Conservation (phyloP, 164 flowering plant genomes). For the Houttuynia cordata region DNA sequence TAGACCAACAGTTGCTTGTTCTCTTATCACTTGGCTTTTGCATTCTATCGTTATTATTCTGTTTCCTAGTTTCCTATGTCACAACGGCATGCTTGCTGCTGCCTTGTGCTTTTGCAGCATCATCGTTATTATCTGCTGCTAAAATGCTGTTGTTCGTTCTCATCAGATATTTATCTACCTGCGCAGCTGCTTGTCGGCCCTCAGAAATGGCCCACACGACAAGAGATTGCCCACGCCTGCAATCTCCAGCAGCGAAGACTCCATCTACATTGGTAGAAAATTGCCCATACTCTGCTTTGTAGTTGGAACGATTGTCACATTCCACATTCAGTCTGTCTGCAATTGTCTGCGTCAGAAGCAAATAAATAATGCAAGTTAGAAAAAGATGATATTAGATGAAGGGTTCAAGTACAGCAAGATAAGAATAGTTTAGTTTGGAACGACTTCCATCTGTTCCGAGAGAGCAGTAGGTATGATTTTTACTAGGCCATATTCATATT, state of each 20-base stretch:
- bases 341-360: slow-evolving; percentile 32
- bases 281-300: slow-evolving; percentile 88
- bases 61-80: slow-evolving; percentile 9
- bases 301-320: slow-evolving; percentile 67
- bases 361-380: neutral
- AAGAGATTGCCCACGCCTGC: slow-evolving; percentile 91
- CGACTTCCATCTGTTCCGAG: no score
- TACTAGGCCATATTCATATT: no score
- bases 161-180: slow-evolving; percentile 64
- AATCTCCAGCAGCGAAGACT: slow-evolving; percentile 95
- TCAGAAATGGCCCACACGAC: slow-evolving; percentile 98
- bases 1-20: no score
- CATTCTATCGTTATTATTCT: no score
- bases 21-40: no score
- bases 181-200: slow-evolving; percentile 88
- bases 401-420: neutral
- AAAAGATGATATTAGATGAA: neutral
- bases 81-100: slow-evolving; percentile 40
- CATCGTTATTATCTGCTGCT: slow-evolving; percentile 10
- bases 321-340: slow-evolving; percentile 77
- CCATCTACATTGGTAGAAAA: slow-evolving; percentile 80
- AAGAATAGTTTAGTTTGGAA: no score
- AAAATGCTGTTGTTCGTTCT: slow-evolving; percentile 12
- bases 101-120: slow-evolving; percentile 19
- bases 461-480: no score